Percentiles rank a stretch among this genome's conserved stretches.
Conservation (phyloP, 148 eudicot species). For the Linanthus parryae region DNA sequence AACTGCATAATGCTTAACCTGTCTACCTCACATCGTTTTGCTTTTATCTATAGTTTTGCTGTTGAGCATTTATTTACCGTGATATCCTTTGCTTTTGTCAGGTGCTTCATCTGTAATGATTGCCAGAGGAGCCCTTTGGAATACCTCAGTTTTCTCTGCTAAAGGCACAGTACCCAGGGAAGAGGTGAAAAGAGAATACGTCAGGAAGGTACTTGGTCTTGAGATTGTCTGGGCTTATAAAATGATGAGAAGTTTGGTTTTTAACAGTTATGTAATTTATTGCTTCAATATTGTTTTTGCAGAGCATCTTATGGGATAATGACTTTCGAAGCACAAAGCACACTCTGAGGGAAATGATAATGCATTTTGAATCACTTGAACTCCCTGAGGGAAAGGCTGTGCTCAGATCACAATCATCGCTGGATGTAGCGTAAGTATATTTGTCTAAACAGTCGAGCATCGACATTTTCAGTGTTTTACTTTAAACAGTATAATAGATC, state of each 20-base stretch:
- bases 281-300: constrained; percentile 15
- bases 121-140: constrained; percentile 96
- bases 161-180: constrained; percentile 66
- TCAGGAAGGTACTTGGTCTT: constrained; percentile 62
- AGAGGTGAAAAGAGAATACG: constrained; percentile 65
- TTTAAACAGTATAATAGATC: no score
- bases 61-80: no score
- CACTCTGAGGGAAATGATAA: constrained; percentile 83
- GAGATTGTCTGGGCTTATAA: neutral
- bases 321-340: constrained; percentile 78
- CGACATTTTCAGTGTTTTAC: no score
- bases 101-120: constrained; percentile 91
- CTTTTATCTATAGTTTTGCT: no score
- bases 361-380: constrained; percentile 70
- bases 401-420: constrained; percentile 57
- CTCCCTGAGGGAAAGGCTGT: constrained; percentile 74
- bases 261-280: neutral
- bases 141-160: constrained; percentile 79
- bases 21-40: no score
- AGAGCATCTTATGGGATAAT: constrained; percentile 95
- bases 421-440: constrained; percentile 68
- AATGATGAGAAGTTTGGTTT: neutral
- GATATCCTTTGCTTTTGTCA: constrained; percentile 15
- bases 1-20: no score
- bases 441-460: neutral